Evolutionary conservation across 805 yeast species (phyloP), one percentile per base, ranked within the genome.

Genomic region (Nakazawaea ernobii): DNA sequence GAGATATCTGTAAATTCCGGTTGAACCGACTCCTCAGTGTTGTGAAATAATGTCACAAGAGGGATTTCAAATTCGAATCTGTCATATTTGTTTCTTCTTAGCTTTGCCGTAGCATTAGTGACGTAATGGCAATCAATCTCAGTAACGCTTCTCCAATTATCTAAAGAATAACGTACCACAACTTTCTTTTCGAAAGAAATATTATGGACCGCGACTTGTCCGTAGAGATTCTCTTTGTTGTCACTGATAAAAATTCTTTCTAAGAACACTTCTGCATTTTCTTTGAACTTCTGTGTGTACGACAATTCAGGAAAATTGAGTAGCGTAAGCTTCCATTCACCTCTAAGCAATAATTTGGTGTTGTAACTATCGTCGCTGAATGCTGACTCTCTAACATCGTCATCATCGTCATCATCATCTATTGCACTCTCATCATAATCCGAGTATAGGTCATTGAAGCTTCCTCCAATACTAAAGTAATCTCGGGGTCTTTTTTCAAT

Each of bases 201-300:
- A 66, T 91, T 92, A 57, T 79, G 77, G 27, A 86, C 97, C 2
- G 92, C 86, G 40, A 91, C 70, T 45, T 81, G 82, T 1, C 97
- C 97, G 43, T 78, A 61, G 13, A 91, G 66, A 48, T 68, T 70
- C 49, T 74, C 73, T 53, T 77, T 76, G 53, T 84, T 87, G 8
- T 73, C 64, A 33, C 82, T 72, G 27, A 88, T 66, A 54, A 78
- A 77, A 4, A 84, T 62, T 43, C 79, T 68, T 53, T 89, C 96
- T 48, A 88, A 65, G 55, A 81, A 86, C 0, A 87, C 84, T 42
- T 61, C 46, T 1, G 68, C 63, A 8, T 66, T 61, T 11, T 61
- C 62, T 11, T 59, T 58, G 51, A 77, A 71, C 32, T 71, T 69
- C 29, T 67, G 66, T 50, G 74, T 73, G 55, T 77, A 75, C 27